Evolutionary conservation across 1,284 basidiomycete species (phyloP).

Genomic region (Papiliotrema laurentii): DNA sequence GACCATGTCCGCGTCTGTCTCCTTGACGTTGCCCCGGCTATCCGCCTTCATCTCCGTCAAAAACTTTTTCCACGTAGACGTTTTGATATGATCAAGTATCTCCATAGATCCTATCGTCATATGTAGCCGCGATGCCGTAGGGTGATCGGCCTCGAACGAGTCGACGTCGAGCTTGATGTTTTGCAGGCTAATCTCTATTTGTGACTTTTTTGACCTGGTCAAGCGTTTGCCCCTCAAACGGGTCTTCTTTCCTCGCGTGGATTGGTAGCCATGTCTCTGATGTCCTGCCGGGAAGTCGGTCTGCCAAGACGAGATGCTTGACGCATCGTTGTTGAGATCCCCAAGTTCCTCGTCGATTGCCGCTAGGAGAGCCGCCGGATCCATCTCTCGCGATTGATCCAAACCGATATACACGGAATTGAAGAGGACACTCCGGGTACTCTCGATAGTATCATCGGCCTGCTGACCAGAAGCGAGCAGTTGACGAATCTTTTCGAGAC

Average conservation of each 20-base stretch:
- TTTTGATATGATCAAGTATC: conserved; percentile 95
- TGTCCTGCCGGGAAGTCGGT: conserved; percentile 51
- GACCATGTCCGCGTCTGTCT: conserved; percentile 91
- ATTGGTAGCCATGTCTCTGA: conserved; percentile 1
- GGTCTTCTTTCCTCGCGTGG: conserved; percentile 34
- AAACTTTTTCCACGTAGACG: conserved; percentile 97
- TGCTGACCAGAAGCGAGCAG: conserved; percentile 87
- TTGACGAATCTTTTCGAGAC: conserved; percentile 85
- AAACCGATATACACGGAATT: conserved; percentile 90
- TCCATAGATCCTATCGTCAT: conserved; percentile 68
- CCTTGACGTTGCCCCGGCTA: conserved; percentile 74
- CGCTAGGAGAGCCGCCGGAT: conserved; percentile 70
- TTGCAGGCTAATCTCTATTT: conserved; percentile 76
- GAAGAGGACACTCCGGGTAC: conserved; percentile 64
- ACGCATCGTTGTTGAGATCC: conserved; percentile 63
- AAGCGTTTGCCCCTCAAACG: conserved; percentile 49
- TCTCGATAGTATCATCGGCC: conserved; percentile 71
- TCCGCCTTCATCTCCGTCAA: conserved; percentile 77
- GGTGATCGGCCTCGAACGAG: conserved; percentile 57
- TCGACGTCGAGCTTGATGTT: conserved; percentile 65
- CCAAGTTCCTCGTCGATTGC: conserved; percentile 84
- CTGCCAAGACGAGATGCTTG: conserved; percentile 79
- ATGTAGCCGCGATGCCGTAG: conserved; percentile 62
- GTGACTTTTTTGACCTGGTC: conserved; percentile 69
- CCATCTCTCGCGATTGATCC: conserved; percentile 60